phyloP scores from a whole-genome alignment of 2,329 filamentous ascomycete genomes.

The Fusarium nurragi region DNA sequence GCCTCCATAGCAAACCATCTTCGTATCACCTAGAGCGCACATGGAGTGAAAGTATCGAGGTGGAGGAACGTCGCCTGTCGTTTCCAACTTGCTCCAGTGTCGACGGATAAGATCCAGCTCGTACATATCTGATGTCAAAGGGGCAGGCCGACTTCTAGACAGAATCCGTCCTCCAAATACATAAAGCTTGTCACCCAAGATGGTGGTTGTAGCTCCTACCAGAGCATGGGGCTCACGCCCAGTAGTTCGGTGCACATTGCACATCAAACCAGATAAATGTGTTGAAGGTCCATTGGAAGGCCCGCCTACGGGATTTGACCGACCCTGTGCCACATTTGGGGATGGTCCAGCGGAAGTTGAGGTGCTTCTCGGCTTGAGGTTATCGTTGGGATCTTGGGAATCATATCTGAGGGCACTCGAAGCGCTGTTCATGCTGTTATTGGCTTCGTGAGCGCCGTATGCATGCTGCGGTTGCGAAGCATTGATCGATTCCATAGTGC shows the following conservation, averaged over 20 bases:
- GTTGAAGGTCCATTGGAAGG: slow-evolving; percentile 61
- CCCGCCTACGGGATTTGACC: slow-evolving; percentile 50
- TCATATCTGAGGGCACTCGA: slow-evolving; percentile 56
- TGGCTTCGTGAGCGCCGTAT: slow-evolving; percentile 49
- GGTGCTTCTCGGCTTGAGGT: slow-evolving; percentile 61
- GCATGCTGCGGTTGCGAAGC: slow-evolving; percentile 50
- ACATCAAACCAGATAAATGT: slow-evolving; percentile 73
- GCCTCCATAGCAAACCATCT: slow-evolving; percentile 96
- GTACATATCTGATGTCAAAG: slow-evolving; percentile 89
- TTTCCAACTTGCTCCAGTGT: slow-evolving; percentile 92
- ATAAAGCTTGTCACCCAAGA: slow-evolving; percentile 94
- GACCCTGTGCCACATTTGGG: slow-evolving; percentile 57
- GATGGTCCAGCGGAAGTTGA: slow-evolving; percentile 66
- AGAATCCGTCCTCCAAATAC: slow-evolving; percentile 93
- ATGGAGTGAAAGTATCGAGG: slow-evolving; percentile 98
- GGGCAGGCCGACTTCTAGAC: slow-evolving; percentile 80
- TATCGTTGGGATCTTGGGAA: slow-evolving; percentile 57
- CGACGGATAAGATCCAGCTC: slow-evolving; percentile 90
- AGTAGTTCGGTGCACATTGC: slow-evolving; percentile 83
- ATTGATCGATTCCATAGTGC: slow-evolving; percentile 60
- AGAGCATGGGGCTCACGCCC: slow-evolving; percentile 90
- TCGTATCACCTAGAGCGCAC: slow-evolving; percentile 91
- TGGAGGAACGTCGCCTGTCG: slow-evolving; percentile 84
- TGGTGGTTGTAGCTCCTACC: slow-evolving; percentile 94
- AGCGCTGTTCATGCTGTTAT: slow-evolving; percentile 59